Base-by-base conservation (phyloP, 495 filamentous ascomycete genomes). In the Aspergillus carlsbadensis region DNA sequence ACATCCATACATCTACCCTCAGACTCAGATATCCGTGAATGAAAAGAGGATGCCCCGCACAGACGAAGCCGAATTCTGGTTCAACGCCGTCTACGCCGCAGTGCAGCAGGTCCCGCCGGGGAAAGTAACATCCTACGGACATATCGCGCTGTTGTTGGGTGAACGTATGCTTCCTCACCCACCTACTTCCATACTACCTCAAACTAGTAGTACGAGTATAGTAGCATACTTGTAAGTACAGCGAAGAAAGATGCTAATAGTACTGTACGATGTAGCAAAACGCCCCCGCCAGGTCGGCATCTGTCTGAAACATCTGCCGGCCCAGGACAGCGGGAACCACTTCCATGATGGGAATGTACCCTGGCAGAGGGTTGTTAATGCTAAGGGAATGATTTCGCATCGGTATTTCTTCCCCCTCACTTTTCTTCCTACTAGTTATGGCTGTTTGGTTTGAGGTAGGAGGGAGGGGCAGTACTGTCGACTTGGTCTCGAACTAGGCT, bases 331-430 rank as follows among this genome's bases (percentile, higher is more conserved):
- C 2, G 63, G 66, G 5, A 57, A 72, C 29, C 66, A 76, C 51
- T 95, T 86, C 70, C 82, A 96, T 63, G 73, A 79, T 53, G 77
- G 70, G 15, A 96, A 89, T 61, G 92, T 96, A 10, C 93, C 92
- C 4, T 98, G 93, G 93, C 93, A 97, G 75, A 78, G 93, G 43
- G 91, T 98, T 10, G 88, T 97, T 58, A 95, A 92, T 64, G 70
- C 88, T 2, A 92, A 89, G 69, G 92, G 92, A 15, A 78, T 84
- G 54, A 92, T 98, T 59, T 93, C 91, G 29, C 88, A 86, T 31
- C 82, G 92, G 90, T 95, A 62, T 21, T 37, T 36, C 4, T 20
- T 31, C 11, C 29, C 6, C 26, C 11, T 31, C 21, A 29, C n/a
- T 31, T 29, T n/a, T 31, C 39, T n/a, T 31, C 2, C 20, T 22